phyloP scores from a whole-genome alignment of 352 stramenopile genomes.

The Phytopythium delawarense region DNA sequence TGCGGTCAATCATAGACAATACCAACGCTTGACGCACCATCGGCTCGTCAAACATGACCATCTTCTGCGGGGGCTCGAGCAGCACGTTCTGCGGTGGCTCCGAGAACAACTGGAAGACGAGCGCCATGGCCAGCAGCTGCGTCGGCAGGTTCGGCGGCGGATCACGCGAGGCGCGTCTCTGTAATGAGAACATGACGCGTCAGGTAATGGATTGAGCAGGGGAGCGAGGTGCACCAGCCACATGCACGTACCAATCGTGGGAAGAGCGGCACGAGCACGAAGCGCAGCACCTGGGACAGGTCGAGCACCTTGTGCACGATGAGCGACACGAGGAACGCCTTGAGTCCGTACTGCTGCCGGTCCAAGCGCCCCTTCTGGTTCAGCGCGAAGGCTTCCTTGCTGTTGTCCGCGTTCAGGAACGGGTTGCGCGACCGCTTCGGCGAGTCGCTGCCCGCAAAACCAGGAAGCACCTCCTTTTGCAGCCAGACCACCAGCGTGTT shows the following conservation, averaged over 20 bases:
- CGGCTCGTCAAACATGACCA: slow-evolving; percentile 85
- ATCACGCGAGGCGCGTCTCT: slow-evolving; percentile 66
- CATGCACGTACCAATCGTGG: slow-evolving; percentile 45
- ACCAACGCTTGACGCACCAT: slow-evolving; percentile 42
- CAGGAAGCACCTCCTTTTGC: slow-evolving; percentile 81
- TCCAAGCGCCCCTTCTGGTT: slow-evolving; percentile 84
- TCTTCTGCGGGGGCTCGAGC: slow-evolving; percentile 61
- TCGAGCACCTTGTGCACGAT: slow-evolving; percentile 86
- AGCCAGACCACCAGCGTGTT: slow-evolving; percentile 84
- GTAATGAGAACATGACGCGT: neutral
- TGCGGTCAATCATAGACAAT: neutral
- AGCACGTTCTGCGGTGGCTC: slow-evolving; percentile 78
- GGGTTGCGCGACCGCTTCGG: slow-evolving; percentile 77
- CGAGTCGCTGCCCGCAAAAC: slow-evolving; percentile 72
- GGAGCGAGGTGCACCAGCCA: neutral
- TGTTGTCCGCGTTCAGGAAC: slow-evolving; percentile 77
- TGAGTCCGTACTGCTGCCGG: slow-evolving; percentile 82
- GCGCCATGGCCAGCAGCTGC: slow-evolving; percentile 77
- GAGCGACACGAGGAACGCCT: slow-evolving; percentile 79
- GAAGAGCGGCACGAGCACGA: slow-evolving; percentile 80
- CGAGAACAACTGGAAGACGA: slow-evolving; percentile 83
- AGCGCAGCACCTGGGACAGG: slow-evolving; percentile 75
- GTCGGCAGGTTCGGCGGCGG: slow-evolving; percentile 71
- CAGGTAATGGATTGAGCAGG: neutral
- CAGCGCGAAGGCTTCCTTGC: slow-evolving; percentile 74